These are phyloP conservation scores for Scytalidium sp. DNA, from an alignment of 2,329 filamentous ascomycete genomes.

Conservation along the genomic window DNA sequence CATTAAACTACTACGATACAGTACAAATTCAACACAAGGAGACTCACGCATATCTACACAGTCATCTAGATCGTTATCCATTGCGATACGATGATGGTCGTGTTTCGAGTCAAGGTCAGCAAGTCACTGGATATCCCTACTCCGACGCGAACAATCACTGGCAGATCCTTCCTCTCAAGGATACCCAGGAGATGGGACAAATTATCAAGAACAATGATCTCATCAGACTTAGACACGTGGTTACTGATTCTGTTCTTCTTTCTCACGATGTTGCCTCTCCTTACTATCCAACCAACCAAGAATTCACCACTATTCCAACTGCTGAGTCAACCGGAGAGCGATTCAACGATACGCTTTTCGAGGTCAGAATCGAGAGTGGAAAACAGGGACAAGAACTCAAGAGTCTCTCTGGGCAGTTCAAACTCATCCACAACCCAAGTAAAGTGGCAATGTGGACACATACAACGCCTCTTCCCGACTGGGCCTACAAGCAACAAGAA, in stretches of 20 bases:
- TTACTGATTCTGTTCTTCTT: slow-evolving; percentile 81
- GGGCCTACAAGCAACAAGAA: slow-evolving; percentile 95
- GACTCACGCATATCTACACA: slow-evolving; percentile 94
- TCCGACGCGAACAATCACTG: slow-evolving; percentile 99
- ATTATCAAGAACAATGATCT: slow-evolving; percentile 80
- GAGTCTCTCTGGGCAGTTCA: slow-evolving; percentile 89
- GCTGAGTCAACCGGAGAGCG: slow-evolving; percentile 73
- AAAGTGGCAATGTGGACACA: slow-evolving; percentile 99
- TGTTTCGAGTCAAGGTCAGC: slow-evolving; percentile 95
- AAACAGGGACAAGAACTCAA: slow-evolving; percentile 83
- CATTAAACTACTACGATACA: slow-evolving; percentile 85
- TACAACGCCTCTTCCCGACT: slow-evolving; percentile 90
- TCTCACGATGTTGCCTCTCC: slow-evolving; percentile 97
- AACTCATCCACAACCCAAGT: slow-evolving; percentile 88
- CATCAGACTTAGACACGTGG: slow-evolving; percentile 80
- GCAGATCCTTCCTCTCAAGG: slow-evolving; percentile 77
- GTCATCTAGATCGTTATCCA: slow-evolving; percentile 84
- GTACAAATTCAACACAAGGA: slow-evolving; percentile 94
- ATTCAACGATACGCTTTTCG: slow-evolving; percentile 87
- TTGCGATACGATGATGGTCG: slow-evolving; percentile 95
- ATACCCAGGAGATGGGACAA: slow-evolving; percentile 56
- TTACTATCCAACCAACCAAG: slow-evolving; percentile 95
- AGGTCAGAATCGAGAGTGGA: slow-evolving; percentile 83
- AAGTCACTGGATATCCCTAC: slow-evolving; percentile 96
- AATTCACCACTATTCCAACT: slow-evolving; percentile 80